Percentiles rank a stretch among this genome's conserved stretches.
phyloP scores from a whole-genome alignment of 2,329 filamentous ascomycete genomes.

The Onygenales sp. region DNA sequence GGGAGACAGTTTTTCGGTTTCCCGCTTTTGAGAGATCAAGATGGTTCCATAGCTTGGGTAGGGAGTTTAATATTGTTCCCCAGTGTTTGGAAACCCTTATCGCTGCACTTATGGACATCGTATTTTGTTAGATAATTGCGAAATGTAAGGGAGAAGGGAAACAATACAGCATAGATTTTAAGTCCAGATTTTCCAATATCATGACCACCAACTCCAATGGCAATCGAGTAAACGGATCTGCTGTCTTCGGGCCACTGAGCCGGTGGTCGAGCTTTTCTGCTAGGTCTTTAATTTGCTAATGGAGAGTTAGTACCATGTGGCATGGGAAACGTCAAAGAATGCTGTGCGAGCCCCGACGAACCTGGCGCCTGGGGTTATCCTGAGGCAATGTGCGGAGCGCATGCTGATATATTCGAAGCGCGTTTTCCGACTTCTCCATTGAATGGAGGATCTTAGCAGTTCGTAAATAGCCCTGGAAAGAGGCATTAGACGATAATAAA shows the following conservation, averaged over 20 bases:
- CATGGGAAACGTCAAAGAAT: constrained; percentile 4
- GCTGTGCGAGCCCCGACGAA: constrained; percentile 12
- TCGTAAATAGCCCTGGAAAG: constrained; percentile 43
- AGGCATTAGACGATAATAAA: background rate
- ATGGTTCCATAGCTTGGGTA: constrained; percentile 41
- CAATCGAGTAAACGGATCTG: constrained; percentile 43
- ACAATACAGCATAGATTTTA: constrained; percentile 40
- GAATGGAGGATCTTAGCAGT: constrained; percentile 39
- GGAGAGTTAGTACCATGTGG: background rate
- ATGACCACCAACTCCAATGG: constrained; percentile 46
- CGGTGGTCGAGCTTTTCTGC: constrained; percentile 36
- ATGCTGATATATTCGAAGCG: constrained; percentile 47
- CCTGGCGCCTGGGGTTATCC: constrained; percentile 25
- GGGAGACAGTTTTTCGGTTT: constrained; percentile 29
- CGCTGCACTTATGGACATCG: constrained; percentile 34
- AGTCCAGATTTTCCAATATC: constrained; percentile 43
- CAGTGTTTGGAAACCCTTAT: constrained; percentile 44
- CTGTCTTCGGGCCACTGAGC: constrained; percentile 17
- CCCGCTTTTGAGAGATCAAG: constrained; percentile 42
- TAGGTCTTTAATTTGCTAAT: constrained; percentile 35
- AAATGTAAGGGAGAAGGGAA: background rate
- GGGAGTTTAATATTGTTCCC: constrained; percentile 40
- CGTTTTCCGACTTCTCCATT: constrained; percentile 43
- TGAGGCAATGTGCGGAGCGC: constrained; percentile 44
- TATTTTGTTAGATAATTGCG: background rate